A percentile compares a stretch with the other conserved stretches of the same genome.
Conservation (phyloP, 331 rosid genomes). For the Spiraea crenata region DNA sequence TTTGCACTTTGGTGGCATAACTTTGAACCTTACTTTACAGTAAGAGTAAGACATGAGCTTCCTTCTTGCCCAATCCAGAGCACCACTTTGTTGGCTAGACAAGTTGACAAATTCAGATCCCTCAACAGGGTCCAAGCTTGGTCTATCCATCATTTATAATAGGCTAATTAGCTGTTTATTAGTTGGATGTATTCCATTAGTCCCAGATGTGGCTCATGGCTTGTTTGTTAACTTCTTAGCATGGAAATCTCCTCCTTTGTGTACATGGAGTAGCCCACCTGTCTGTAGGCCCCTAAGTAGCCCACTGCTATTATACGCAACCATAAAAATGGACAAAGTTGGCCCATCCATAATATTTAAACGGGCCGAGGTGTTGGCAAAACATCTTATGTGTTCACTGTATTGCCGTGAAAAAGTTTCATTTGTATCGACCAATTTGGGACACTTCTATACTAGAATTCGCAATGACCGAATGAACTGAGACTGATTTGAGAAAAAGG, state of each 20-base stretch:
- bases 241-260: background rate
- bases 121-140: slow-evolving; percentile 65
- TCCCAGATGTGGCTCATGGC: background rate
- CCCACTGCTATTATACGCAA: background rate
- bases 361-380: background rate
- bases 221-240: background rate
- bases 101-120: slow-evolving; percentile 70
- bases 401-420: background rate
- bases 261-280: background rate
- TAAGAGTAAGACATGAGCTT: slow-evolving; percentile 95
- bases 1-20: slow-evolving; percentile 80
- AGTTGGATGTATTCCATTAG: background rate
- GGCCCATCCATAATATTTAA: background rate
- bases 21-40: slow-evolving; percentile 77
- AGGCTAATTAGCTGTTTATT: slow-evolving; percentile 3
- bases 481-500: too few relatives aligned
- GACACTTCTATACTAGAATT: too few relatives aligned
- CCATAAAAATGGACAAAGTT: background rate
- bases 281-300: background rate
- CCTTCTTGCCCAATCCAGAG: slow-evolving; percentile 94
- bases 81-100: slow-evolving; percentile 56
- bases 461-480: too few relatives aligned
- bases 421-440: background rate
- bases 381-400: background rate
- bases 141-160: background rate